These are phyloP conservation scores for Coemansia sp. DNA, from an alignment of 192 early-diverging fungal genomes.

Conservation along the genomic window DNA sequence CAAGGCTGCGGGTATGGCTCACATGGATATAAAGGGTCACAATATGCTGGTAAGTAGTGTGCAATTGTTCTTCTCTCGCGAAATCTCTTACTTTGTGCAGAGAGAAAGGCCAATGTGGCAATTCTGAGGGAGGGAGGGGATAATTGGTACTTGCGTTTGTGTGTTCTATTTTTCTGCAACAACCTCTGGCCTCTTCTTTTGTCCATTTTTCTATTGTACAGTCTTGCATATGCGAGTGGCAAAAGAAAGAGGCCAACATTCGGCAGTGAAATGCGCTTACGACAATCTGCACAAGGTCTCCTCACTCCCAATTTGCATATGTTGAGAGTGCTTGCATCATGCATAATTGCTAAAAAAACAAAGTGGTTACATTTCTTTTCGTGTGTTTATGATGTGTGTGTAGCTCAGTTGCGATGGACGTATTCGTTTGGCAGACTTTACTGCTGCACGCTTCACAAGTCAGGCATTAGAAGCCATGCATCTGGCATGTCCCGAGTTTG, in stretches of 20 bases:
- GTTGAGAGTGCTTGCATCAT: background rate
- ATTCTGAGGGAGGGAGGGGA: background rate
- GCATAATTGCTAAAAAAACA: background rate
- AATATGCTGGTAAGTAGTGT: constrained; percentile 56
- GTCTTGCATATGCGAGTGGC: constrained; percentile 7
- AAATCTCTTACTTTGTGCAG: background rate
- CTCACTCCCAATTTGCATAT: constrained; percentile 8
- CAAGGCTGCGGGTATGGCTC: constrained; percentile 53
- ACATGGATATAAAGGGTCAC: constrained; percentile 64
- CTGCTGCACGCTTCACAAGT: constrained; percentile 41
- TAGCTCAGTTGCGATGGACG: constrained; percentile 40
- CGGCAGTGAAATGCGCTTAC: background rate
- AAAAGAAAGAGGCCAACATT: background rate
- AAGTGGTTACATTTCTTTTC: constrained; percentile 4
- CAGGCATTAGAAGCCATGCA: constrained; percentile 26
- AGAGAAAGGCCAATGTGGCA: constrained; percentile 1
- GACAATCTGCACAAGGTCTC: background rate
- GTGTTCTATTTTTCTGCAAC: too few species aligned
- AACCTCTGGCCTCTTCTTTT: too few species aligned
- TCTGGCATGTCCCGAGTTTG: constrained; percentile 24
- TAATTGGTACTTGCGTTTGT: too few species aligned
- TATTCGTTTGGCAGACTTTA: constrained; percentile 55
- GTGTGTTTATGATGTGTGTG: constrained; percentile 7
- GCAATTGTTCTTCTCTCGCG: background rate
- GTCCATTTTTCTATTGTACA: background rate